Conservation (phyloP, 164 flowering plant genomes). For the Aristolochia californica region DNA sequence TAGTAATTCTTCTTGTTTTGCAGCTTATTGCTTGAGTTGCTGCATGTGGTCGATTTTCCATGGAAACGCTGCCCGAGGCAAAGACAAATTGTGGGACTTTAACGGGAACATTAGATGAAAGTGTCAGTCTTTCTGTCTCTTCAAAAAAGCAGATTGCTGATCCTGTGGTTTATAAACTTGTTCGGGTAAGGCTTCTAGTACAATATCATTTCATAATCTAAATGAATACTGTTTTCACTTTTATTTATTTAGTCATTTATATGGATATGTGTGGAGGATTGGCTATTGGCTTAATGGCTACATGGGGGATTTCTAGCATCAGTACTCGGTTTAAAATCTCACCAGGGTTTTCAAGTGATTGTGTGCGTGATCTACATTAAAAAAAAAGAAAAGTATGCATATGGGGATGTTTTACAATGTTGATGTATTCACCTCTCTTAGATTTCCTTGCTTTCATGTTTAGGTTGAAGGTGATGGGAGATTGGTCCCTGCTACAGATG, state of each 20-base stretch:
- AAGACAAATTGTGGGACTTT: slow-evolving; percentile 28
- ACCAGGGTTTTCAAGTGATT: too few species aligned
- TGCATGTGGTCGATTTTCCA: slow-evolving; percentile 41
- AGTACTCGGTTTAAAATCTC: too few species aligned
- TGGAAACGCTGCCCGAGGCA: slow-evolving; percentile 52
- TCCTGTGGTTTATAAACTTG: slow-evolving; percentile 13
- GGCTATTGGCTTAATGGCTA: background rate
- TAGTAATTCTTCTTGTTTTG: background rate
- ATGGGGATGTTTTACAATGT: too few species aligned
- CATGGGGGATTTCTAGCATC: too few species aligned
- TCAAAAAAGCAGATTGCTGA: slow-evolving; percentile 10
- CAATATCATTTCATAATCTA: too few species aligned
- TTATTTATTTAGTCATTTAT: background rate
- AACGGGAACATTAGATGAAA: slow-evolving; percentile 17
- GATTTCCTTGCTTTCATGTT: too few species aligned
- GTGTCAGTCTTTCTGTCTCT: slow-evolving; percentile 15
- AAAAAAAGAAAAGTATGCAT: too few species aligned
- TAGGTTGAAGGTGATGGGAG: slow-evolving; percentile 50
- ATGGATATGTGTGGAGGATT: background rate
- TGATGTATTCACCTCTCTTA: too few species aligned
- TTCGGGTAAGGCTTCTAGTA: slow-evolving; percentile 11
- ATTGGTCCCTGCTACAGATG: slow-evolving; percentile 29
- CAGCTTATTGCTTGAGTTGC: slow-evolving; percentile 12
- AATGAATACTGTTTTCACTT: background rate
- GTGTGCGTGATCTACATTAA: too few species aligned